Percentiles rank a stretch among this genome's conserved stretches.
These are phyloP conservation scores for Phytophthora constricta DNA, from an alignment of 352 stramenopile species.

Conservation along the genomic window DNA sequence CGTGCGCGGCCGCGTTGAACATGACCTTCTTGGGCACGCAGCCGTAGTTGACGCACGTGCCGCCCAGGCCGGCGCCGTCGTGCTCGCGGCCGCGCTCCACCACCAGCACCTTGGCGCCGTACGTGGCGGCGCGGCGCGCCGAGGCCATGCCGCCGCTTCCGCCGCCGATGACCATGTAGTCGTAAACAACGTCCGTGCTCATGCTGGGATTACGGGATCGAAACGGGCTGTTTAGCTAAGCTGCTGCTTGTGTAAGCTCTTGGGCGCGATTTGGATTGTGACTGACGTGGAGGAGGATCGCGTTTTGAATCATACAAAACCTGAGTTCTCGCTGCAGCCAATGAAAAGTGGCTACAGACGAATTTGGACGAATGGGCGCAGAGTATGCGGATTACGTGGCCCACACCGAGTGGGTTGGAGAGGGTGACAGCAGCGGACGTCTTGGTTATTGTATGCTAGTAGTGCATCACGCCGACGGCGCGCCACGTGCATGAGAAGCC, in stretches of 20 bases:
- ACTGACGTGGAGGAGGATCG: not conserved
- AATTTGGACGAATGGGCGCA: constrained; percentile 19
- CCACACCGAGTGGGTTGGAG: not conserved
- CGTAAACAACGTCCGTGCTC: constrained; percentile 71
- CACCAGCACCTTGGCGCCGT: constrained; percentile 96
- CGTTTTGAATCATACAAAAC: not conserved
- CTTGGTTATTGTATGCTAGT: not conserved
- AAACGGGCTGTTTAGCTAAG: too few relatives aligned
- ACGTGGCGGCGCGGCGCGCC: constrained; percentile 90
- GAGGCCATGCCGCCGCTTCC: constrained; percentile 93
- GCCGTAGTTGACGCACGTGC: constrained; percentile 98
- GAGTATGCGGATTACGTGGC: constrained; percentile 3
- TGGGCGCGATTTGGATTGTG: constrained; percentile 29
- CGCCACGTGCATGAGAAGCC: not conserved
- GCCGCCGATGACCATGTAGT: constrained; percentile 93
- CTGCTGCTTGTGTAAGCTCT: not conserved
- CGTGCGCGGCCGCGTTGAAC: constrained; percentile 91
- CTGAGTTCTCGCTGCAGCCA: not conserved
- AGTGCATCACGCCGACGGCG: not conserved
- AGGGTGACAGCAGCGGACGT: constrained; percentile 3
- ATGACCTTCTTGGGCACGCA: constrained; percentile 99
- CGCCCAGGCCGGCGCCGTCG: constrained; percentile 83
- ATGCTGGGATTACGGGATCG: constrained; percentile 32
- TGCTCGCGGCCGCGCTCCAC: constrained; percentile 86
- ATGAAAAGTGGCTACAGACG: not conserved